These are phyloP conservation scores for Thalassiosira hispida DNA, from an alignment of 352 stramenopile species.

Conservation along the genomic window DNA sequence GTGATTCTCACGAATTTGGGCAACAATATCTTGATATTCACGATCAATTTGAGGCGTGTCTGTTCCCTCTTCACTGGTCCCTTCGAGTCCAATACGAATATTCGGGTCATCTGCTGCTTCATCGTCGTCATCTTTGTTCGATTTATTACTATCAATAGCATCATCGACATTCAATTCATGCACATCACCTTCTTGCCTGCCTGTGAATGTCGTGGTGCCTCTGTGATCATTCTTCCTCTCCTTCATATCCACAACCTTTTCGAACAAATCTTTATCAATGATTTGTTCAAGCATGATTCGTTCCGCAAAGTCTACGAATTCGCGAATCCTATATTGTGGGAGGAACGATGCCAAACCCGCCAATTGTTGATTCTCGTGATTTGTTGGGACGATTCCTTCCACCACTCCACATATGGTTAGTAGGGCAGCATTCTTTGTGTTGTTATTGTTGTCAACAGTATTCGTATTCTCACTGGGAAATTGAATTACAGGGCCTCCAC, in stretches of 20 bases:
- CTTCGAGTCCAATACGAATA: conserved; percentile 32
- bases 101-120: conserved; percentile 29
- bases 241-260: conserved; percentile 70
- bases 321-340: conserved; percentile 64
- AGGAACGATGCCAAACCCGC: conserved; percentile 76
- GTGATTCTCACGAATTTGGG: conserved; percentile 66
- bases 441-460: conserved; percentile 15
- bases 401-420: conserved; percentile 67
- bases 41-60: conserved; percentile 61
- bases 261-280: conserved; percentile 70
- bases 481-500: conserved; percentile 69
- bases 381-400: conserved; percentile 77
- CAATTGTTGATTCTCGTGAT: conserved; percentile 69
- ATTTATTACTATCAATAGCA: conserved; percentile 29
- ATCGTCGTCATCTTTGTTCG: conserved; percentile 55
- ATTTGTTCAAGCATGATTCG: conserved; percentile 77
- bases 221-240: conserved; percentile 37
- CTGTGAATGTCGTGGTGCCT: conserved; percentile 9
- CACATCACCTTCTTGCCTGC: not conserved
- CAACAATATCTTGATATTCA: conserved; percentile 69
- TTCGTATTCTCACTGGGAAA: conserved; percentile 29
- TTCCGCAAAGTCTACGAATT: conserved; percentile 80
- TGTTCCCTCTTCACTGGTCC: conserved; percentile 8
- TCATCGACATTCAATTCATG: conserved; percentile 22
- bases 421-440: not conserved